A percentile compares a stretch with the other conserved stretches of the same genome.
These are phyloP conservation scores for Leccinum rimulosum DNA, from an alignment of 768 basidiomycete genomes.

Conservation along the genomic window DNA sequence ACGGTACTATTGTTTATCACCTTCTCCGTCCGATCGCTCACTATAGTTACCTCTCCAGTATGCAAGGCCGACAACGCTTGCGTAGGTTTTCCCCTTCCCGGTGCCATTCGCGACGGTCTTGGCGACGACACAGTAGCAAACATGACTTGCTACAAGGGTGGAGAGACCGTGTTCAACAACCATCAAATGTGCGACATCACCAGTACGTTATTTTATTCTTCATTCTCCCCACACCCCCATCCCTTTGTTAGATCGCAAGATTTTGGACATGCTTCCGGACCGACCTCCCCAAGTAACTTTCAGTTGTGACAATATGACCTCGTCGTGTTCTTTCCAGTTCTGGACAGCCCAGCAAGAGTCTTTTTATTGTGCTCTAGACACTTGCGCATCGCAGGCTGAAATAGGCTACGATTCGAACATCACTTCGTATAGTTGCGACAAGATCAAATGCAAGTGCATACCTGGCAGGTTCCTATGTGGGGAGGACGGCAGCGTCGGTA, in stretches of 20 bases:
- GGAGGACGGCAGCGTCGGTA: slow-evolving; percentile 90
- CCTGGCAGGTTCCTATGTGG: slow-evolving; percentile 94
- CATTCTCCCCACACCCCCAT: background rate
- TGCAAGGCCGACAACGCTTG: slow-evolving; percentile 85
- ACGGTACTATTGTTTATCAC: slow-evolving; percentile 54
- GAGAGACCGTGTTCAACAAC: slow-evolving; percentile 90
- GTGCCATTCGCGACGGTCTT: slow-evolving; percentile 37
- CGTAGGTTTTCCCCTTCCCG: slow-evolving; percentile 67
- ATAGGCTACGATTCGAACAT: slow-evolving; percentile 63
- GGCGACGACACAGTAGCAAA: slow-evolving; percentile 45
- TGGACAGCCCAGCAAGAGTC: slow-evolving; percentile 95
- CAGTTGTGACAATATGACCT: slow-evolving; percentile 66
- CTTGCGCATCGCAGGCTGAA: slow-evolving; percentile 52
- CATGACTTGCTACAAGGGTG: slow-evolving; percentile 94
- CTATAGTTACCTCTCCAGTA: slow-evolving; percentile 46
- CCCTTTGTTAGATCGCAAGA: slow-evolving; percentile 73
- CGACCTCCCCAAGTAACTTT: slow-evolving; percentile 97
- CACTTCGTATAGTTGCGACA: slow-evolving; percentile 78
- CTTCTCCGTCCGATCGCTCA: background rate
- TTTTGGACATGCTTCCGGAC: slow-evolving; percentile 86
- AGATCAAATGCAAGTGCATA: slow-evolving; percentile 89
- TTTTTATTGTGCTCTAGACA: slow-evolving; percentile 87
- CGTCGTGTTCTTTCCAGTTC: slow-evolving; percentile 92
- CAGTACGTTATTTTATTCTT: slow-evolving; percentile 51
- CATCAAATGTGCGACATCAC: slow-evolving; percentile 99